Evolutionary conservation across 2,329 filamentous ascomycete species (phyloP), one percentile per base, ranked within the genome.

Genomic region (Cryphonectria carpinicola): DNA sequence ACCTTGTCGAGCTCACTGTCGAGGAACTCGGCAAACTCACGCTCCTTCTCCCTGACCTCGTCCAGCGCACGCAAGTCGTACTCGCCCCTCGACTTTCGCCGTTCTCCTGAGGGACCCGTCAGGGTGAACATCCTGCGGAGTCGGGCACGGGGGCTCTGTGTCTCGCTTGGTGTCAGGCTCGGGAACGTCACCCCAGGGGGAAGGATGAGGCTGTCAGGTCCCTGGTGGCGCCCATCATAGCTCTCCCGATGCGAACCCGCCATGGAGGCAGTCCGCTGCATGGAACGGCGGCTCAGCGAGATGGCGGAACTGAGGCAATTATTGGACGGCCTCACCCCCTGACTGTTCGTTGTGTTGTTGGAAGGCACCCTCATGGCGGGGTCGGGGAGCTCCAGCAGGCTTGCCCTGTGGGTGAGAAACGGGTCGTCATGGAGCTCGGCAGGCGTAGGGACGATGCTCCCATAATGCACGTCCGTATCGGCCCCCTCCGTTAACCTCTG

Each of bases 1-100:
- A 99, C 93, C 81, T 98, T 99, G n/a, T 90, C 86, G 19, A 99
- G 84, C 81, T 99, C 92, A 13, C 83, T 84, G 75, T 98, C 93
- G 67, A 99, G 84, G 77, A 96, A 99, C 0, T 85, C 82, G 79
- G 95, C 95, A 78, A 99, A 98, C 19, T 97, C 93, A n/a, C 87
- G 87, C 79, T 97, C 91, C 25, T 90, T 87, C 70, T 90, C 85
- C 61, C 93, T 91, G 4, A 97, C 85, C 54, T 82, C 74, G 79
- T 83, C 75, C 37, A 87, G 77, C 35, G 82, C 80, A 65, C 84
- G 79, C 77, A 85, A 74, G 61, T 82, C 78, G 78, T 82, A 77
- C 69, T 87, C 80, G 75, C 81, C 74, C 79, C 81, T 79, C 69
- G 81, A 75, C 75, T 81, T 76, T 0, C 79, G 78, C 1, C 73